Percentiles rank a stretch among this genome's conserved stretches.
phyloP scores from a whole-genome alignment of 2,329 filamentous ascomycete species.

The Aphanocladium album region DNA sequence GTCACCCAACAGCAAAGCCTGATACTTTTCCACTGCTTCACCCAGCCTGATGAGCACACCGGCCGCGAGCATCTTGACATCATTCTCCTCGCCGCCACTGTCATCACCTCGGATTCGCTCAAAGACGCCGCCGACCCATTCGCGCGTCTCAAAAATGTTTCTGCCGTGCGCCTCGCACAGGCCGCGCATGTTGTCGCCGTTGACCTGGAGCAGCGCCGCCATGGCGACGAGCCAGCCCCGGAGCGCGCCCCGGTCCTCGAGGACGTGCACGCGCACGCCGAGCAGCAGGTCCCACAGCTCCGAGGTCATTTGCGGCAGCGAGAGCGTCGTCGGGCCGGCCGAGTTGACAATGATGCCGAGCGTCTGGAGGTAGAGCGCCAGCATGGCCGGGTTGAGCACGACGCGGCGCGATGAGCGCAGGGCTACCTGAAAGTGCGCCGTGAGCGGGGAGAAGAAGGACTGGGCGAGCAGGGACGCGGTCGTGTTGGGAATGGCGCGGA shows the following conservation, averaged over 20 bases:
- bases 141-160: slow-evolving; percentile 77
- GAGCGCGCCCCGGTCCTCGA: slow-evolving; percentile 61
- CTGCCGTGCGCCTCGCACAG: slow-evolving; percentile 70
- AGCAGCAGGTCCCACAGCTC: slow-evolving; percentile 84
- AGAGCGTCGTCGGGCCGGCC: slow-evolving; percentile 70
- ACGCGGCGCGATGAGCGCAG: slow-evolving; percentile 49
- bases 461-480: slow-evolving; percentile 70
- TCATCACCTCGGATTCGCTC: slow-evolving; percentile 49
- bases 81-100: slow-evolving; percentile 63
- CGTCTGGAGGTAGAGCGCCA: slow-evolving; percentile 80
- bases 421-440: slow-evolving; percentile 70
- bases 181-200: slow-evolving; percentile 58
- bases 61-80: slow-evolving; percentile 72
- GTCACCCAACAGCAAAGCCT: slow-evolving; percentile 70
- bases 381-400: slow-evolving; percentile 67
- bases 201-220: slow-evolving; percentile 76
- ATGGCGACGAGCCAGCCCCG: slow-evolving; percentile 74
- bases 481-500: slow-evolving; percentile 65
- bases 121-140: slow-evolving; percentile 79
- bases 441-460: slow-evolving; percentile 82
- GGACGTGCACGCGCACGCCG: slow-evolving; percentile 53
- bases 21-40: slow-evolving; percentile 79
- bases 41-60: slow-evolving; percentile 71
- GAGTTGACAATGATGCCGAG: slow-evolving; percentile 78
- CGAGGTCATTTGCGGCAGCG: slow-evolving; percentile 72